Evolutionary conservation across 169 alveolate species (phyloP).

Genomic region (Plasmodium ovale): DNA sequence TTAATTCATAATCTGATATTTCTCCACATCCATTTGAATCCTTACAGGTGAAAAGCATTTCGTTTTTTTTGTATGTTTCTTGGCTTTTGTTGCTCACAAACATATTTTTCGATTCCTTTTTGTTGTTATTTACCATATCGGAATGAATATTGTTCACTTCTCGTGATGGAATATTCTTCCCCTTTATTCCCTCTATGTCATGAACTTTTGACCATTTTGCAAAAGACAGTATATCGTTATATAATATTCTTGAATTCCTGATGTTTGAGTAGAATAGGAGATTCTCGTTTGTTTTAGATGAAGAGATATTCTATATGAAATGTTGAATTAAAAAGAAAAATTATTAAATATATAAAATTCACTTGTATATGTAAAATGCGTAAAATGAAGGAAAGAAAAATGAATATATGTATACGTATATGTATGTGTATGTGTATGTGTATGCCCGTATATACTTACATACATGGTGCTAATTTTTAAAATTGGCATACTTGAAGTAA

Average conservation of each 20-base stretch:
- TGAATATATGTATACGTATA: neutral
- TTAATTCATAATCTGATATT: slow-evolving; percentile 19
- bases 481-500: slow-evolving; percentile 12
- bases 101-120: neutral
- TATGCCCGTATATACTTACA: no score
- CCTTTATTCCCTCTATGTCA: neutral
- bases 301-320: slow-evolving; percentile 1
- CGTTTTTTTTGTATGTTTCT: slow-evolving; percentile 10
- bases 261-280: neutral
- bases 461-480: neutral
- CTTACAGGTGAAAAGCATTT: slow-evolving; percentile 5
- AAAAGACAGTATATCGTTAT: neutral
- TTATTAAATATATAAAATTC: neutral
- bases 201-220: neutral
- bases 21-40: slow-evolving; percentile 7
- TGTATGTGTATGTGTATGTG: neutral
- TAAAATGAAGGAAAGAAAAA: neutral
- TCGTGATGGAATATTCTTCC: neutral
- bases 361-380: neutral
- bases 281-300: neutral
- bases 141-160: neutral
- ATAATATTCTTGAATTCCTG: slow-evolving; percentile 27
- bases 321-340: neutral
- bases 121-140: neutral
- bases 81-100: neutral